phyloP scores from a whole-genome alignment of 768 basidiomycete genomes.

The Trametes punicea region DNA sequence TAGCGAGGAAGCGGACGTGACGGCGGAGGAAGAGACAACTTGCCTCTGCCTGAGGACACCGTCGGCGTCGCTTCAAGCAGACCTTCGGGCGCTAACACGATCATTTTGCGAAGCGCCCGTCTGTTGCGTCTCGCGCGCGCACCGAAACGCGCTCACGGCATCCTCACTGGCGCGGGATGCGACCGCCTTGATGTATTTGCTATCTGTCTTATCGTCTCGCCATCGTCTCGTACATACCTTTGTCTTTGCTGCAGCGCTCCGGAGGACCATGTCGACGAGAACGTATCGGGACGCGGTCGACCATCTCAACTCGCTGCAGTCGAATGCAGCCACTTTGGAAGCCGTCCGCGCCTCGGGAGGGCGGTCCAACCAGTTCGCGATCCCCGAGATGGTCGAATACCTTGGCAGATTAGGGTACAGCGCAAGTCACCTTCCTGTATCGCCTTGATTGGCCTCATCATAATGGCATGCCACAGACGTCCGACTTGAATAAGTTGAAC shows the following conservation, averaged over 20 bases:
- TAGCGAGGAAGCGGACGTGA: not conserved
- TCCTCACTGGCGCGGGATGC: too few species aligned
- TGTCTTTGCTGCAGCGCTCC: constrained; percentile 2
- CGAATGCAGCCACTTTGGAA: constrained; percentile 90
- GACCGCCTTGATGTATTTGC: constrained; percentile 7
- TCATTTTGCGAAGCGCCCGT: constrained; percentile 3
- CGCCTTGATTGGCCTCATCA: constrained; percentile 10
- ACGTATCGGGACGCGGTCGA: constrained; percentile 74
- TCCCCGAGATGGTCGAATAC: constrained; percentile 91
- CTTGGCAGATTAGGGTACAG: constrained; percentile 80
- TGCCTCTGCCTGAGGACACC: not conserved
- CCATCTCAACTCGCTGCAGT: constrained; percentile 77
- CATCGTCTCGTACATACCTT: constrained; percentile 13
- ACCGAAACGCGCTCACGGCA: too few species aligned
- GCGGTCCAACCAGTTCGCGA: constrained; percentile 54
- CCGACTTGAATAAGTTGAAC: constrained; percentile 83
- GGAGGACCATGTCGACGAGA: constrained; percentile 53
- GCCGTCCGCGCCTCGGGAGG: constrained; percentile 75
- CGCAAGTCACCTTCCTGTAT: constrained; percentile 43
- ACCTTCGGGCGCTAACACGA: not conserved
- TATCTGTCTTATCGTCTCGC: constrained; percentile 8
- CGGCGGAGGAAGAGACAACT: not conserved
- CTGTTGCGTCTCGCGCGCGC: not conserved
- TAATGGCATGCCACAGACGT: constrained; percentile 46
- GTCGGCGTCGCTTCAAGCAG: not conserved